phyloP scores from a whole-genome alignment of 78 protist species.

The Neovahlkampfia damariscottae region DNA sequence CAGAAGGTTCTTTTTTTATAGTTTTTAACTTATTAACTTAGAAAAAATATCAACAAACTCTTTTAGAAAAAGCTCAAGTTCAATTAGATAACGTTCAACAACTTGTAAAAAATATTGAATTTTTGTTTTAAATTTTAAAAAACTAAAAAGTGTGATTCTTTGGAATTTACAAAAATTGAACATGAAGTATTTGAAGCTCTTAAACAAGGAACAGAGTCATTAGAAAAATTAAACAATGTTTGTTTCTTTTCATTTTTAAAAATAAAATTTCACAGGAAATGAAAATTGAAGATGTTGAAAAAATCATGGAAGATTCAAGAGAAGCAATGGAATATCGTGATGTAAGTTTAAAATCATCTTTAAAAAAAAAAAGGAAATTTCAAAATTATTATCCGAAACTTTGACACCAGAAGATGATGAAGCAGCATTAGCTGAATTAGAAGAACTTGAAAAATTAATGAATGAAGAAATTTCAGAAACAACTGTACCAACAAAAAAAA shows the following conservation, averaged over 20 bases:
- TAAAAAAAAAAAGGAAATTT: neutral
- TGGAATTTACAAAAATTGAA: neutral
- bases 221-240: neutral
- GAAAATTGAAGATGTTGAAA: neutral
- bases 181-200: neutral
- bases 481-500: too few relatives aligned
- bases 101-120: neutral
- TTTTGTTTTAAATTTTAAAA: neutral
- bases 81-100: slow-evolving; percentile 3
- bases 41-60: slow-evolving; percentile 1
- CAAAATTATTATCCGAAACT: neutral
- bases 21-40: neutral
- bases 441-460: neutral
- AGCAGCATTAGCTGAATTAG: neutral
- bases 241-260: too few relatives aligned
- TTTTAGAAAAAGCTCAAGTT: neutral
- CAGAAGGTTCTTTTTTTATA: neutral
- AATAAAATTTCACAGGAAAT: too few relatives aligned
- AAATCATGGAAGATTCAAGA: neutral
- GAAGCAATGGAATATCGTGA: slow-evolving; percentile 5
- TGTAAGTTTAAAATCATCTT: neutral
- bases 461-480: too few relatives aligned
- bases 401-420: neutral
- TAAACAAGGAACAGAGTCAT: neutral
- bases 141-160: neutral